Evolutionary conservation across 1,139 yeast species (phyloP).

Genomic region (Kodamaea sp.): DNA sequence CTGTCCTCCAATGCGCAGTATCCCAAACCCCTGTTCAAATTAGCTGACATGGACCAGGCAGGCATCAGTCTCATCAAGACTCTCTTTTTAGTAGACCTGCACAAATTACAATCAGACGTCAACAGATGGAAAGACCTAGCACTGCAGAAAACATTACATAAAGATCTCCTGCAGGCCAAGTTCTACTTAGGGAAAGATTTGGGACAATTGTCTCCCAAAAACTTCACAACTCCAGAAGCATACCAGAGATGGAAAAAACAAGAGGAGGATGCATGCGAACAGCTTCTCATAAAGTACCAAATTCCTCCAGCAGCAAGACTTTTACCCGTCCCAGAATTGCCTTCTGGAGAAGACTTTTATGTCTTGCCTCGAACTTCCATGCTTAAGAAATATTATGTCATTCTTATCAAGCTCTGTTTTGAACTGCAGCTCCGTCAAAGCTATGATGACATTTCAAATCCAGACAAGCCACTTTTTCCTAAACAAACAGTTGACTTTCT

Average conservation of each 20-base stretch:
- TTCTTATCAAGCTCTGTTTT: slow-evolving; percentile 30
- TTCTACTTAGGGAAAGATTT: slow-evolving; percentile 43
- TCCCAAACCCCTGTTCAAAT: slow-evolving; percentile 47
- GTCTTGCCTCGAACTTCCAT: slow-evolving; percentile 43
- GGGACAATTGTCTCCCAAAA: slow-evolving; percentile 40
- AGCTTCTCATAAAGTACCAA: slow-evolving; percentile 41
- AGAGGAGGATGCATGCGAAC: slow-evolving; percentile 41
- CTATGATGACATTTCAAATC: slow-evolving; percentile 18
- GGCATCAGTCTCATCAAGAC: slow-evolving; percentile 37
- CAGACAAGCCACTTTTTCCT: slow-evolving; percentile 30
- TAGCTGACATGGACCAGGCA: slow-evolving; percentile 50
- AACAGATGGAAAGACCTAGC: slow-evolving; percentile 41
- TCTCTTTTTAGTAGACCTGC: slow-evolving; percentile 43
- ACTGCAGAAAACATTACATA: slow-evolving; percentile 44
- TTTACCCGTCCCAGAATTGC: slow-evolving; percentile 31
- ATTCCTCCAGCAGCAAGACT: slow-evolving; percentile 35
- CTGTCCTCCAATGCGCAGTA: slow-evolving; percentile 20
- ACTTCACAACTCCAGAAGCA: slow-evolving; percentile 41
- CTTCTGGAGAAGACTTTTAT: slow-evolving; percentile 36
- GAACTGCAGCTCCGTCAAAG: slow-evolving; percentile 21
- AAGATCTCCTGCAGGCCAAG: slow-evolving; percentile 45
- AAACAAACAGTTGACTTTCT: slow-evolving; percentile 46
- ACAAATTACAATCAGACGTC: slow-evolving; percentile 52
- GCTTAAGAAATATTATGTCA: slow-evolving; percentile 32
- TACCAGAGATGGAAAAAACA: slow-evolving; percentile 56